Percentiles rank a stretch among this genome's conserved stretches.
phyloP scores from a whole-genome alignment of 2,329 filamentous ascomycete genomes.

The Rhinocladiella similis region DNA sequence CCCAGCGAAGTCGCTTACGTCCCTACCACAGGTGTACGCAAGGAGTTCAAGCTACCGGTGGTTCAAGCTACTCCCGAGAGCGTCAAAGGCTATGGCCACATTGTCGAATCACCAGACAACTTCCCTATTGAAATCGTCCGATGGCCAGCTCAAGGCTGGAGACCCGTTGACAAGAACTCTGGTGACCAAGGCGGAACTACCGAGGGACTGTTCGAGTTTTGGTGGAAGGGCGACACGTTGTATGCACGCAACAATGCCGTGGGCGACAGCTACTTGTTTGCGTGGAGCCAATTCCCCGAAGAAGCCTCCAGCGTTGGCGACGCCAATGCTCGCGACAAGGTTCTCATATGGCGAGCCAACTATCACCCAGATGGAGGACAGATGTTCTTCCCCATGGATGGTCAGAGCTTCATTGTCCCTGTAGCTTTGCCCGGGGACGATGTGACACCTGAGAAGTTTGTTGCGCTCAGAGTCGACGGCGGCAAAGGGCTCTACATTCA shows the following conservation, averaged over 20 bases:
- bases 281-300: constrained; percentile 17
- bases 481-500: constrained; percentile 17
- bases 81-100: constrained; percentile 16
- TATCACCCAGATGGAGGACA: constrained; percentile 18
- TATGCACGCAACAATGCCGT: constrained; percentile 19
- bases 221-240: constrained; percentile 20
- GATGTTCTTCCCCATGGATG: constrained; percentile 13
- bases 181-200: constrained; percentile 16
- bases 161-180: constrained; percentile 11
- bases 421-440: constrained; percentile 16
- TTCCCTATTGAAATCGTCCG: constrained; percentile 16
- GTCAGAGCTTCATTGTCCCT: constrained; percentile 14
- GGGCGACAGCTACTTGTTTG: constrained; percentile 15
- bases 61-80: constrained; percentile 11
- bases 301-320: constrained; percentile 1
- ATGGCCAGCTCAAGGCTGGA: constrained; percentile 17
- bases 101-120: constrained; percentile 10
- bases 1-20: constrained; percentile 11
- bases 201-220: constrained; percentile 18
- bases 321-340: constrained; percentile 8
- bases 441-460: constrained; percentile 16
- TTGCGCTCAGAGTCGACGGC: constrained; percentile 13
- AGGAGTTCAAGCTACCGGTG: constrained; percentile 6
- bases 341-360: constrained; percentile 17
- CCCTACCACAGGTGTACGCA: constrained; percentile 14